These are phyloP conservation scores for Rhizopogon rudus DNA, from an alignment of 768 basidiomycete species.

Conservation along the genomic window DNA sequence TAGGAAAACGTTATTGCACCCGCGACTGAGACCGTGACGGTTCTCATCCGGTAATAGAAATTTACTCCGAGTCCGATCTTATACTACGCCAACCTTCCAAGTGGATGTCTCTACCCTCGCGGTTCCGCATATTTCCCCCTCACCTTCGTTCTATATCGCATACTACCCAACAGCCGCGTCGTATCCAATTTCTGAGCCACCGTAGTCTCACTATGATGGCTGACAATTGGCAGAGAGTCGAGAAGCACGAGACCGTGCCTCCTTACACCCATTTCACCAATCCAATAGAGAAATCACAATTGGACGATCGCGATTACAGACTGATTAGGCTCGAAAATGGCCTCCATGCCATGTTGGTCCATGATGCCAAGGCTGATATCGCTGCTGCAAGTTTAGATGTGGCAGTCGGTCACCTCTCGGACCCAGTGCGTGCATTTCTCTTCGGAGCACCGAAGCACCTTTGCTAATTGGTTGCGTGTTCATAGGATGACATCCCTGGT, in stretches of 20 bases:
- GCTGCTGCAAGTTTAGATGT: conserved; percentile 94
- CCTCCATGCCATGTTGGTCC: conserved; percentile 79
- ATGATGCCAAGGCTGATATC: conserved; percentile 86
- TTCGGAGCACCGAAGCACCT: not conserved
- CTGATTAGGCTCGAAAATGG: conserved; percentile 85
- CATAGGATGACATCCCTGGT: conserved; percentile 82
- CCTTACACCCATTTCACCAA: conserved; percentile 52
- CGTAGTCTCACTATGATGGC: conserved; percentile 19
- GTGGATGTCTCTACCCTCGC: not conserved
- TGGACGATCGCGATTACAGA: conserved; percentile 78
- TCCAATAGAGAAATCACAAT: conserved; percentile 62
- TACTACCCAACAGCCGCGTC: too few relatives aligned
- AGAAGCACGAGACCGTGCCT: conserved; percentile 25
- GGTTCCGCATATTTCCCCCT: not conserved
- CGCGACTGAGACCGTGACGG: not conserved
- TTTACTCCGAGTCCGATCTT: not conserved
- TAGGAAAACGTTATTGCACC: too few relatives aligned
- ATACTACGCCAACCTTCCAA: not conserved
- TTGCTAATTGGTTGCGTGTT: not conserved
- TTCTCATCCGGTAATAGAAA: conserved; percentile 25
- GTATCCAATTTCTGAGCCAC: not conserved
- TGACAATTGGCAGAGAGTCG: conserved; percentile 16
- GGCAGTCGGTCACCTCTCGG: conserved; percentile 87
- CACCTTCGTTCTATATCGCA: not conserved
- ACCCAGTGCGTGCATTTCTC: conserved; percentile 63